phyloP scores from a whole-genome alignment of 1,284 basidiomycete species.

The Boletellus sp. region DNA sequence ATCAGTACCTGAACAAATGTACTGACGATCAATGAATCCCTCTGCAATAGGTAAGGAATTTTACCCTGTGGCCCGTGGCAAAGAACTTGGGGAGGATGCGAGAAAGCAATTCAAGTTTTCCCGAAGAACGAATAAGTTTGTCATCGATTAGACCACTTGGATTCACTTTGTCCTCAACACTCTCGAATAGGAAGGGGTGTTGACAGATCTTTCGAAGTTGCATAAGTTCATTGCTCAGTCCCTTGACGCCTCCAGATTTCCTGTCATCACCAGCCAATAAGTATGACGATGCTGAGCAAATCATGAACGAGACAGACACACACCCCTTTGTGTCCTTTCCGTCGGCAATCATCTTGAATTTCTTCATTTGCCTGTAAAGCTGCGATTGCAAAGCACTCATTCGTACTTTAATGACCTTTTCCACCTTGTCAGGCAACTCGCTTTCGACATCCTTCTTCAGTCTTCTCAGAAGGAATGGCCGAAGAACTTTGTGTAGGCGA shows the following conservation, averaged over 20 bases:
- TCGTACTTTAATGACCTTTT: slow-evolving; percentile 97
- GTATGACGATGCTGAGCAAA: neutral
- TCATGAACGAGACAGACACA: neutral
- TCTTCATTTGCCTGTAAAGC: slow-evolving; percentile 97
- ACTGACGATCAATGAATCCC: slow-evolving; percentile 4
- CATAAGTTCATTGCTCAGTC: slow-evolving; percentile 97
- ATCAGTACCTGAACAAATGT: slow-evolving; percentile 72
- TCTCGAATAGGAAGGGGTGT: slow-evolving; percentile 94
- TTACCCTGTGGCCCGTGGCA: slow-evolving; percentile 84
- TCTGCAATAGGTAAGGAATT: slow-evolving; percentile 10
- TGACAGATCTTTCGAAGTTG: slow-evolving; percentile 99
- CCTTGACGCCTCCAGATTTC: slow-evolving; percentile 75
- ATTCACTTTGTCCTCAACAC: slow-evolving; percentile 91
- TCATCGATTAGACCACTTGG: slow-evolving; percentile 81
- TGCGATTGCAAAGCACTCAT: slow-evolving; percentile 95
- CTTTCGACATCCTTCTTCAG: slow-evolving; percentile 99
- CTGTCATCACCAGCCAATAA: slow-evolving; percentile 34
- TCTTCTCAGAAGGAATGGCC: slow-evolving; percentile 93
- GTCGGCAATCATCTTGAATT: slow-evolving; percentile 93
- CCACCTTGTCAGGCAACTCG: slow-evolving; percentile 97
- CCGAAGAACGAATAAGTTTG: slow-evolving; percentile 82
- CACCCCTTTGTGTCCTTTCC: slow-evolving; percentile 75
- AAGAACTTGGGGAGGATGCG: slow-evolving; percentile 96
- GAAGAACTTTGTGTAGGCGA: slow-evolving; percentile 96
- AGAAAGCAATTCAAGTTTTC: slow-evolving; percentile 94